These are phyloP conservation scores for Penicillium macrosclerotiorum DNA, from an alignment of 495 filamentous ascomycete genomes.

Conservation along the genomic window DNA sequence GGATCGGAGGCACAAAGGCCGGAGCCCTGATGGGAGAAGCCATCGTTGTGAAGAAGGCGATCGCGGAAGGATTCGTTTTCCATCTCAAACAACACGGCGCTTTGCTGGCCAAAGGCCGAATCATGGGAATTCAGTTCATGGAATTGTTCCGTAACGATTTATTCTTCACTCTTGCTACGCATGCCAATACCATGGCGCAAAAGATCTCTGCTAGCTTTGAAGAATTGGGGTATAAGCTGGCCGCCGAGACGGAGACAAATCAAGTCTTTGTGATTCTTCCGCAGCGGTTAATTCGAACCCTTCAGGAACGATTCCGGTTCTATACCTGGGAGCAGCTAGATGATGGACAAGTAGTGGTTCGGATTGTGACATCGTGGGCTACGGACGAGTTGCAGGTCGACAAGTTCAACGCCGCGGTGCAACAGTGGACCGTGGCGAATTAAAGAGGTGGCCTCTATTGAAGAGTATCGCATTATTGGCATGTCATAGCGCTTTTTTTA, in stretches of 20 bases:
- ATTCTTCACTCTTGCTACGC: slow-evolving; percentile 37
- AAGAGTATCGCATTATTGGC: slow-evolving; percentile 2
- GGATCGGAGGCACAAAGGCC: slow-evolving; percentile 47
- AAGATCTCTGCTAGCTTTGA: slow-evolving; percentile 32
- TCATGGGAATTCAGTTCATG: slow-evolving; percentile 42
- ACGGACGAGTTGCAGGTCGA: slow-evolving; percentile 35
- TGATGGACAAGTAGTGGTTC: slow-evolving; percentile 22
- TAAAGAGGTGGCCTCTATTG: background rate
- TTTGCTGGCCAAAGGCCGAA: slow-evolving; percentile 42
- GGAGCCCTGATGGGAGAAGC: slow-evolving; percentile 44
- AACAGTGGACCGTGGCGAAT: slow-evolving; percentile 22
- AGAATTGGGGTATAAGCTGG: slow-evolving; percentile 26
- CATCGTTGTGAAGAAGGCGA: slow-evolving; percentile 34
- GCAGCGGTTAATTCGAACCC: slow-evolving; percentile 13
- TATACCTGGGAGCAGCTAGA: slow-evolving; percentile 36
- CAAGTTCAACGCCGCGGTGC: slow-evolving; percentile 33
- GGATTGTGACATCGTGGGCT: slow-evolving; percentile 41
- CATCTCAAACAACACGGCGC: slow-evolving; percentile 47
- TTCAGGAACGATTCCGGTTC: slow-evolving; percentile 33
- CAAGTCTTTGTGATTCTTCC: slow-evolving; percentile 37
- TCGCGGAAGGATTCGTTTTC: slow-evolving; percentile 42
- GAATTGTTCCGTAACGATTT: slow-evolving; percentile 41
- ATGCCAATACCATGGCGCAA: slow-evolving; percentile 42
- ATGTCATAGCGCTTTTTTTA: too few relatives aligned
- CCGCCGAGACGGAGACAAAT: slow-evolving; percentile 35